A percentile compares a stretch with the other conserved stretches of the same genome.
Conservation (phyloP, 208 protist species). For the Acanthamoeba sp. region DNA sequence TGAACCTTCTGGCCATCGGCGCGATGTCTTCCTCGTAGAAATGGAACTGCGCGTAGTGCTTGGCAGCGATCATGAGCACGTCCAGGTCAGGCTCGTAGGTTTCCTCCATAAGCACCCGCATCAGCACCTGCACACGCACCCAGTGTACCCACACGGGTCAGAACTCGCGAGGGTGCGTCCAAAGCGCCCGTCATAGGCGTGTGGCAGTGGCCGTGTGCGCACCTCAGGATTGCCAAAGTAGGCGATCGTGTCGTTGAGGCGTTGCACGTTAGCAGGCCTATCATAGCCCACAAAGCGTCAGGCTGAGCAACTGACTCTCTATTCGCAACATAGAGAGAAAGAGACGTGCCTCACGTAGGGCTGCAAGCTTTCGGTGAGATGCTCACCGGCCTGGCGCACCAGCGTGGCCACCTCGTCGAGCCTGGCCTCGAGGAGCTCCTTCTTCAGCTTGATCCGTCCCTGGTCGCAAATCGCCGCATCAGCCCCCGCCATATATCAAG, state of each 20-base stretch:
- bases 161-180: neutral
- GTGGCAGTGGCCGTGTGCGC: too few relatives aligned
- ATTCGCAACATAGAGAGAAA: too few relatives aligned
- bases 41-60: slow-evolving; percentile 59
- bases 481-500: too few relatives aligned
- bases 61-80: neutral
- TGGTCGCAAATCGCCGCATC: neutral
- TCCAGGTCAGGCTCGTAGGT: neutral
- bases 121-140: neutral
- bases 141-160: neutral
- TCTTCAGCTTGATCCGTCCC: slow-evolving; percentile 14
- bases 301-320: too few relatives aligned
- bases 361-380: neutral
- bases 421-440: neutral
- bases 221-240: slow-evolving; percentile 45
- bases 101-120: neutral
- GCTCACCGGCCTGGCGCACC: slow-evolving; percentile 38
- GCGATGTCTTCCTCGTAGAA: slow-evolving; percentile 45
- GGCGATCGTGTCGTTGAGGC: neutral
- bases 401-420: slow-evolving; percentile 26
- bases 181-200: neutral
- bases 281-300: too few relatives aligned
- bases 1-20: slow-evolving; percentile 15
- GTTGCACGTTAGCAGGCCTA: neutral
- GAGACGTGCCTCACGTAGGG: neutral